Percentiles rank a stretch among this genome's conserved stretches.
Evolutionary conservation across 257 asterid species (phyloP).

Genomic region (Solanum paucissectum): DNA sequence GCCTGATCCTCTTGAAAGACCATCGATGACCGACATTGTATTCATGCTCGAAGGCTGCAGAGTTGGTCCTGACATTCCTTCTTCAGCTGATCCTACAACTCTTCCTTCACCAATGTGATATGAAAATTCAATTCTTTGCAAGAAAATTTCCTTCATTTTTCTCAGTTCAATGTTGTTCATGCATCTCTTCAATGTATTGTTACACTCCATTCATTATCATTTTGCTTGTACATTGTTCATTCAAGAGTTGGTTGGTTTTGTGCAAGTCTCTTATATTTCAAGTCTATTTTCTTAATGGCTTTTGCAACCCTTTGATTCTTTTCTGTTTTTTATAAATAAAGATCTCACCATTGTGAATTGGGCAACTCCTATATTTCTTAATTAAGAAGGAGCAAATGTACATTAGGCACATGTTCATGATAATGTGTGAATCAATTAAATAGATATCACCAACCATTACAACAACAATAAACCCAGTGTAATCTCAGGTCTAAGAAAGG

Average conservation of each 20-base stretch:
- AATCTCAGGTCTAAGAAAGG: too few species aligned
- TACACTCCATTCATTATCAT: background rate
- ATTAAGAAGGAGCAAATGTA: too few species aligned
- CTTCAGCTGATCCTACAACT: slow-evolving; percentile 61
- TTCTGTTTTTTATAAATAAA: background rate
- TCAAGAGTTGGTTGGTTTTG: background rate
- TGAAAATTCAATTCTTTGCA: slow-evolving; percentile 59
- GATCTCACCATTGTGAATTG: background rate
- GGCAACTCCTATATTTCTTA: background rate
- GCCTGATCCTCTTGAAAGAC: slow-evolving; percentile 54
- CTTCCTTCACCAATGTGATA: slow-evolving; percentile 40
- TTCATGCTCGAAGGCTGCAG: slow-evolving; percentile 82
- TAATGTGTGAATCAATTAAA: background rate
- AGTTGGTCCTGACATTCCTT: slow-evolving; percentile 52
- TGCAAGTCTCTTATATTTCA: background rate
- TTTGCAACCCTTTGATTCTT: background rate
- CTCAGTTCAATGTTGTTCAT: background rate
- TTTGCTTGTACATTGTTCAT: background rate
- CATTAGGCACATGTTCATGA: background rate
- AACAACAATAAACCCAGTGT: too few species aligned
- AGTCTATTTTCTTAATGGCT: background rate
- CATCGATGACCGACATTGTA: slow-evolving; percentile 59
- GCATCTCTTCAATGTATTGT: background rate
- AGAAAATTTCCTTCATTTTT: background rate
- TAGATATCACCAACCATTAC: background rate